Base-by-base conservation (phyloP, 2,329 filamentous ascomycete genomes). In the Xylaria digitata region DNA sequence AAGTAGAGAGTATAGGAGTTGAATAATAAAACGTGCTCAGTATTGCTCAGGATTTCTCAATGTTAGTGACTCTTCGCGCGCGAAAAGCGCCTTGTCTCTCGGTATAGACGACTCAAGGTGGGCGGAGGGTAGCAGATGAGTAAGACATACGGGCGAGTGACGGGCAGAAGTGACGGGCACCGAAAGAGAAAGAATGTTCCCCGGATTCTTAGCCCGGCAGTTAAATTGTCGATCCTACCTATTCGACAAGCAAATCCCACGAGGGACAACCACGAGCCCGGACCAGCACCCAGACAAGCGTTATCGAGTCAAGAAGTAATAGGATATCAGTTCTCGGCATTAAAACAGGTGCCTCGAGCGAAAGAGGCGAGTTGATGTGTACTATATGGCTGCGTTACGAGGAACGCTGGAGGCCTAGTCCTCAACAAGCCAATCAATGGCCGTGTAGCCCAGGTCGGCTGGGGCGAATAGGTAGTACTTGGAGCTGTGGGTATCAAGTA, bases 381-480 rank as follows among this genome's bases (percentile, higher is more conserved):
- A 61, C 21, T 43, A 32, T 42, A 54, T 45, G 48, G 42, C 43
- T 66, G 52, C 56, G 66, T 59, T 66, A 65, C 68, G 63, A 66
- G 52, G 56, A 57, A 57, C 56, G 13, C 68, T 68, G 58, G 58
- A 62, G 57, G 62, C 65, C 65, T 61, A 50, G 58, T 49, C 62
- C 26, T 60, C 65, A 61, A 61, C 54, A 61, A 48, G 34, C 65
- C 65, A 70, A 70, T 68, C 68, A 70, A 70, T 68, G 48, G 59
- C 42, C 58, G 49, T 42, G 40, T 50, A 63, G 61, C 56, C 65
- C 54, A 45, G 45, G 32, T 37, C 59, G 45, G 58, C 61, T 62
- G 65, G 62, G 68, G 62, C 68, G 49, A 63, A 55, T 37, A 5
- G 37, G 37, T 40, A 21, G 21, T 43, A 43, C 37, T 55, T 55